Base-by-base conservation (phyloP, 2,329 filamentous ascomycete species). In the Chaetomium sp. region DNA sequence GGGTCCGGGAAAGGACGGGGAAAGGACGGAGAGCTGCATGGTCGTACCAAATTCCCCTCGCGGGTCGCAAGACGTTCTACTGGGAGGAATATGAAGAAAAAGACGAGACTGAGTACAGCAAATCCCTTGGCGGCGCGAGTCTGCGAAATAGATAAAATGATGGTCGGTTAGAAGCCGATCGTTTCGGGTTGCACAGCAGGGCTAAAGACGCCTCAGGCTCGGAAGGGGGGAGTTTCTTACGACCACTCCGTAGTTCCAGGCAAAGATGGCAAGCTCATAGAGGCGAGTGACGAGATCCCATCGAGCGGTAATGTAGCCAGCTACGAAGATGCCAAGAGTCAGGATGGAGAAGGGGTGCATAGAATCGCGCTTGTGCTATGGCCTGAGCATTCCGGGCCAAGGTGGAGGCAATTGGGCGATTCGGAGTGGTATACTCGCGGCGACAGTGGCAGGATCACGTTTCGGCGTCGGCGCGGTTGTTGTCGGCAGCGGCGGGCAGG, bases 291-390 rank as follows among this genome's bases (percentile, higher is more conserved):
- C 93, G 69, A 99, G 89, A 81, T 98, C 95, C 93, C 95, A 99
- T 84, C 95, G 91, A 76, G 95, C 95, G 81, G 95, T 99, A 78
- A 94, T 98, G 85, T 99, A 99, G 79, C 95, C 95, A 82, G 95
- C 94, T 85, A 98, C 90, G 83, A 99, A 99, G 83, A 99, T 97
- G 81, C 91, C 93, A 81, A 97, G 88, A 75, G 93, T 96, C 79
- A 97, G 87, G 78, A 94, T 83, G 69, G 94, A 98, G 83, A 98
- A 97, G 75, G 93, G 92, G 92, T 97, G 93, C 94, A 98, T 98
- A 85, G 83, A 86, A 80, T 76, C 80, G 78, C 74, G 79, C 76
- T 45, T 54, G 49, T 75, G 71, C 70, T 74, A 72, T 63, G 72
- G 75, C 73, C 75, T 74, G 77, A 72, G 76, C 81, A 83, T 83